phyloP scores from a whole-genome alignment of 495 filamentous ascomycete species.

The Penicillium cosmopolitanum region DNA sequence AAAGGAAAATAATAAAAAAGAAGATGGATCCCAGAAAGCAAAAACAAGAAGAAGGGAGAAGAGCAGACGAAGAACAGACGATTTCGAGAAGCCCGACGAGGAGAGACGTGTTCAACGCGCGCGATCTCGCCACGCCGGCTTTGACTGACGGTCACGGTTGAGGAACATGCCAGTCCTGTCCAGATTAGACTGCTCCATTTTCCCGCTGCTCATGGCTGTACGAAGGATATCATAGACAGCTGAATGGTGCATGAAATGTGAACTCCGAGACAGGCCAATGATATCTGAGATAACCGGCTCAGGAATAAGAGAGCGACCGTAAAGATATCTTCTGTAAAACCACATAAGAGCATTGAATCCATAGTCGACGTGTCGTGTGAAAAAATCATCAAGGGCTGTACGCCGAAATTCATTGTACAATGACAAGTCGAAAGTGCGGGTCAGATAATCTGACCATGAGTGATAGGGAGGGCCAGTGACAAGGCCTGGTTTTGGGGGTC shows the following conservation, averaged over 20 bases:
- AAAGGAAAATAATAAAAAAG: slow-evolving; percentile 10
- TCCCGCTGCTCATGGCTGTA: slow-evolving; percentile 42
- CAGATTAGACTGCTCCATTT: slow-evolving; percentile 58
- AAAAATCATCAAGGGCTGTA: slow-evolving; percentile 68
- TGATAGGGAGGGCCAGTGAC: slow-evolving; percentile 32
- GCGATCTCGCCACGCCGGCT: not conserved
- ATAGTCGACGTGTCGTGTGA: slow-evolving; percentile 45
- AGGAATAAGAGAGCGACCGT: slow-evolving; percentile 50
- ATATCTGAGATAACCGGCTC: slow-evolving; percentile 57
- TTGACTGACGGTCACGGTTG: slow-evolving; percentile 26
- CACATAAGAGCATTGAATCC: slow-evolving; percentile 60
- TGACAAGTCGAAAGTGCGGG: slow-evolving; percentile 62
- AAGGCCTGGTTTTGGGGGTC: slow-evolving; percentile 3
- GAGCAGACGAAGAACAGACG: slow-evolving; percentile 8
- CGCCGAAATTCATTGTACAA: slow-evolving; percentile 83
- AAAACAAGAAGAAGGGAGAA: slow-evolving; percentile 20
- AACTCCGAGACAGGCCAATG: slow-evolving; percentile 47
- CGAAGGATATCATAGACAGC: slow-evolving; percentile 12
- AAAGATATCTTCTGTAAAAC: slow-evolving; percentile 61
- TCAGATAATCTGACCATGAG: slow-evolving; percentile 1
- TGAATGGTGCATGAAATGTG: not conserved
- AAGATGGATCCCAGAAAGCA: slow-evolving; percentile 8
- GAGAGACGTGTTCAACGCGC: not conserved
- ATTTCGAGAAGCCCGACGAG: not conserved
- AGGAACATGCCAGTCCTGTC: slow-evolving; percentile 54